Evolutionary conservation across 148 eudicot species (phyloP).

Genomic region (Dysphania ambrosioides): DNA sequence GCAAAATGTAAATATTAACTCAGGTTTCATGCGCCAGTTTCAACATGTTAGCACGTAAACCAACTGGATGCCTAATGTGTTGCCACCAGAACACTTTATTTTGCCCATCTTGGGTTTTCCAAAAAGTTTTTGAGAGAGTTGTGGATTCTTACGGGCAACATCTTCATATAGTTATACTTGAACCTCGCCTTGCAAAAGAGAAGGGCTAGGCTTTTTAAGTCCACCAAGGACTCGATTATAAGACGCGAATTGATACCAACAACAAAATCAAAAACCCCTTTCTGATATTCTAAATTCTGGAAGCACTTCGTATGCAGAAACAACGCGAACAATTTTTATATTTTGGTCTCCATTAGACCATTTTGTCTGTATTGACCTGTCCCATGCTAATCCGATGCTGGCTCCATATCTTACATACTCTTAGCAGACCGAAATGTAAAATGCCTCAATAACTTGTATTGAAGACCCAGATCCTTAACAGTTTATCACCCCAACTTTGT

Average conservation of each 20-base stretch:
- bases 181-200: constrained; percentile 5
- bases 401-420: constrained; percentile 17
- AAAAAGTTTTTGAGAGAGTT: neutral
- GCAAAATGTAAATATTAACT: neutral
- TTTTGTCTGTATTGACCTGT: constrained; percentile 14
- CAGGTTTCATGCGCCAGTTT: neutral
- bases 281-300: neutral
- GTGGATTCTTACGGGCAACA: constrained; percentile 11
- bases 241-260: neutral
- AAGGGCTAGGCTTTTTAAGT: constrained; percentile 5
- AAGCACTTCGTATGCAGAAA: constrained; percentile 8
- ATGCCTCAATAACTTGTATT: constrained; percentile 10
- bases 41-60: neutral
- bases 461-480: constrained; percentile 19
- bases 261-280: constrained; percentile 3
- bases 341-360: neutral
- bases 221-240: neutral
- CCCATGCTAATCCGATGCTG: neutral
- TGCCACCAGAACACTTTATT: neutral
- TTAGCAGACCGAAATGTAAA: constrained; percentile 9
- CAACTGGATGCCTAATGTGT: neutral
- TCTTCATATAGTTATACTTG: constrained; percentile 8
- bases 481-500: neutral
- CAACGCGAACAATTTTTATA: constrained; percentile 3
- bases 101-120: constrained; percentile 11